Percentiles rank a stretch among this genome's conserved stretches.
These are phyloP conservation scores for Croton setiger DNA, from an alignment of 441 rosid species.

Conservation along the genomic window DNA sequence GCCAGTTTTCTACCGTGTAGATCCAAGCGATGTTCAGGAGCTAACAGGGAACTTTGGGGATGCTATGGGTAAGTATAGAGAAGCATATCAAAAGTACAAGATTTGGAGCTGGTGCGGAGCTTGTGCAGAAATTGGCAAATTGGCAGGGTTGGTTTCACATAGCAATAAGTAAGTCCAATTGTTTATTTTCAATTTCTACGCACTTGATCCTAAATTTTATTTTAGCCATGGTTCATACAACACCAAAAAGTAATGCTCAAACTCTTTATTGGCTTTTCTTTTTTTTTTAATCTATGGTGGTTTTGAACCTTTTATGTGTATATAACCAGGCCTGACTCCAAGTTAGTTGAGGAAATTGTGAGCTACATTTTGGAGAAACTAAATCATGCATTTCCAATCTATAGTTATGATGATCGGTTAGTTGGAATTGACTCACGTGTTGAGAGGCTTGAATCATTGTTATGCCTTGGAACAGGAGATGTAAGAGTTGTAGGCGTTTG, in stretches of 20 bases:
- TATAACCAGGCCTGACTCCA: slow-evolving; percentile 11
- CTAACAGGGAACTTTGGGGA: neutral
- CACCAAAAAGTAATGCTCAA: too few species aligned
- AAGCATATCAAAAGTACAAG: neutral
- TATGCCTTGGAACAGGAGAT: neutral
- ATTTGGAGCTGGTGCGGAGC: slow-evolving; percentile 32
- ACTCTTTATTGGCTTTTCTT: too few species aligned
- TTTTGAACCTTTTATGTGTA: neutral
- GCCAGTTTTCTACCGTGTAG: slow-evolving; percentile 1
- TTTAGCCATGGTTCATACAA: neutral
- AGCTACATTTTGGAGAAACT: neutral
- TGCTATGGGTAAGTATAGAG: neutral
- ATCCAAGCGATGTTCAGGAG: neutral
- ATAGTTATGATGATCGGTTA: neutral
- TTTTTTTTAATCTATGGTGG: too few species aligned
- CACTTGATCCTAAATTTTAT: too few species aligned
- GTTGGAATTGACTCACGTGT: slow-evolving; percentile 19
- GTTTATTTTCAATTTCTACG: too few species aligned
- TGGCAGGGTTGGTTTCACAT: slow-evolving; percentile 21
- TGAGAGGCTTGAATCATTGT: neutral
- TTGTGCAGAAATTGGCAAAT: slow-evolving; percentile 16
- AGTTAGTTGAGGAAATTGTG: neutral
- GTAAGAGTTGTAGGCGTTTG: slow-evolving; percentile 14
- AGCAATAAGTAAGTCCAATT: neutral
- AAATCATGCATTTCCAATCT: neutral